Percentiles rank a stretch among this genome's conserved stretches.
These are phyloP conservation scores for Fusarium brachygibbosum DNA, from an alignment of 2,329 filamentous ascomycete species.

Conservation along the genomic window DNA sequence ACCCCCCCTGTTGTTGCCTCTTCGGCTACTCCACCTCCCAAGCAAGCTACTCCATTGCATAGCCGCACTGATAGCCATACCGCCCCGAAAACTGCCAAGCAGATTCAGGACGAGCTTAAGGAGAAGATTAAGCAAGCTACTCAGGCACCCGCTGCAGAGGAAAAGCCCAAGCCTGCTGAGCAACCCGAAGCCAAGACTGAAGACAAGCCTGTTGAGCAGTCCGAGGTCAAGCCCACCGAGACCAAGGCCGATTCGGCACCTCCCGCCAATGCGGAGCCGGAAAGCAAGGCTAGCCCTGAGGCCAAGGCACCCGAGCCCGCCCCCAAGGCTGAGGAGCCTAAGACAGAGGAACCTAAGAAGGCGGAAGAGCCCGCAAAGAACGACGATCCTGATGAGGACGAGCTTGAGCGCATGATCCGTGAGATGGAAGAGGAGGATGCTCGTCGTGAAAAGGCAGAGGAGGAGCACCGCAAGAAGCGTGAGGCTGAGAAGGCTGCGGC, in stretches of 20 bases:
- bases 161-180: constrained; percentile 46
- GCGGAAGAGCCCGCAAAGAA: constrained; percentile 49
- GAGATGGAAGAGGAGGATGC: constrained; percentile 67
- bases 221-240: constrained; percentile 24
- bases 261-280: constrained; percentile 37
- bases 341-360: constrained; percentile 47
- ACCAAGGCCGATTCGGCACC: constrained; percentile 41
- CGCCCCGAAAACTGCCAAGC: constrained; percentile 79
- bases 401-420: constrained; percentile 70
- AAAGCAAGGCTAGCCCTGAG: constrained; percentile 50
- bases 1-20: constrained; percentile 79
- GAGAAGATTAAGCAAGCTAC: constrained; percentile 79
- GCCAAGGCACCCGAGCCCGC: constrained; percentile 47
- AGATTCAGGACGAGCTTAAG: constrained; percentile 86
- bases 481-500: constrained; percentile 61
- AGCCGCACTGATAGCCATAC: constrained; percentile 77
- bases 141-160: constrained; percentile 53
- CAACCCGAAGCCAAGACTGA: constrained; percentile 48
- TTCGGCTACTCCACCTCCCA: constrained; percentile 83
- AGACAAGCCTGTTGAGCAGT: constrained; percentile 50
- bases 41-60: constrained; percentile 77
- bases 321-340: constrained; percentile 45
- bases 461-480: constrained; percentile 61
- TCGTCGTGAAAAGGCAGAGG: constrained; percentile 45
- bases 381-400: constrained; percentile 64